These are phyloP conservation scores for Saccharomycopsis vini DNA, from an alignment of 805 yeast genomes.

Conservation along the genomic window DNA sequence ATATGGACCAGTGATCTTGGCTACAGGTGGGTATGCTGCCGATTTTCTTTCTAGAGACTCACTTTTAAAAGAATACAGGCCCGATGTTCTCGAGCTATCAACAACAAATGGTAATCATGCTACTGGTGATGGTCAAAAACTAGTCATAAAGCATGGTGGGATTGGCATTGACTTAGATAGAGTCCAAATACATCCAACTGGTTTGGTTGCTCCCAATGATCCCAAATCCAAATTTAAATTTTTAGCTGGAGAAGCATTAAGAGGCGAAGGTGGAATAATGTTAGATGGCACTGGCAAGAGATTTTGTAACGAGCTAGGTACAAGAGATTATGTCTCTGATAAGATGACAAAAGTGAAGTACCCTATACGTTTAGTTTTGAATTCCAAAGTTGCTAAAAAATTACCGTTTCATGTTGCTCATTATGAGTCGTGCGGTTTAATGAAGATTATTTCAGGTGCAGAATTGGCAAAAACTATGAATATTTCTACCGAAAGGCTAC, in stretches of 20 bases:
- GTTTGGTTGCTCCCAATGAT: constrained; percentile 46
- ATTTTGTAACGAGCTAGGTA: constrained; percentile 52
- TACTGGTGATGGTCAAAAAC: constrained; percentile 55
- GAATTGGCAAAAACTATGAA: constrained; percentile 37
- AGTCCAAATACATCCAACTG: constrained; percentile 64
- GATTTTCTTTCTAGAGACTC: constrained; percentile 42
- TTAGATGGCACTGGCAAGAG: constrained; percentile 43
- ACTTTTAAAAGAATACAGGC: constrained; percentile 45
- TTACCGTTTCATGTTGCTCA: constrained; percentile 46
- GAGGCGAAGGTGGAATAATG: constrained; percentile 60
- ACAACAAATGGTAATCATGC: constrained; percentile 56
- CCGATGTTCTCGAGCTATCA: constrained; percentile 47
- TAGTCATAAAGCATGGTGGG: constrained; percentile 43
- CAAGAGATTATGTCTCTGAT: constrained; percentile 51
- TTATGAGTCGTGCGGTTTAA: constrained; percentile 45
- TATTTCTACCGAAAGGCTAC: constrained; percentile 26
- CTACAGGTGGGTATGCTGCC: constrained; percentile 62
- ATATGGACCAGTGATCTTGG: constrained; percentile 48
- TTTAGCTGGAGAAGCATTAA: constrained; percentile 55
- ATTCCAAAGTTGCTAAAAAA: constrained; percentile 35
- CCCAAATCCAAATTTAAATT: constrained; percentile 42
- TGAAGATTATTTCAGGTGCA: constrained; percentile 37
- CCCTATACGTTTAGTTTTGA: constrained; percentile 44
- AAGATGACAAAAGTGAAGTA: constrained; percentile 39
- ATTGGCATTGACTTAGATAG: constrained; percentile 54